These are phyloP conservation scores for Moricandia arvensis DNA, from an alignment of 345 rosid species.

Conservation along the genomic window DNA sequence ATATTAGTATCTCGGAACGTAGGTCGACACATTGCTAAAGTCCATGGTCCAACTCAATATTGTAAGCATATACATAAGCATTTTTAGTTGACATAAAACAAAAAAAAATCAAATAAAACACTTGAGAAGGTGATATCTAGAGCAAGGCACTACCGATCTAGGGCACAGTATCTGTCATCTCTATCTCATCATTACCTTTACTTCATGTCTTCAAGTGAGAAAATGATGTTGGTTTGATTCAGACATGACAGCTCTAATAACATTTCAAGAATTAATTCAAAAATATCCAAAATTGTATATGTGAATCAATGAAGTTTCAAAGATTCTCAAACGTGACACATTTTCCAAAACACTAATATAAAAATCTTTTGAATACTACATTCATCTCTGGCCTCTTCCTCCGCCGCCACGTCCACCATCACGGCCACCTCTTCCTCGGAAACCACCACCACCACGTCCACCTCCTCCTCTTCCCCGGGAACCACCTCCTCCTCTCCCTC, in stretches of 20 bases:
- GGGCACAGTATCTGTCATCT: conserved; percentile 1
- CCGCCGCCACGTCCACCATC: conserved; percentile 35
- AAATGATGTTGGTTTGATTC: not conserved
- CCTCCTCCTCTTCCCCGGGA: conserved; percentile 25
- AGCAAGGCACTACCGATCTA: conserved; percentile 5
- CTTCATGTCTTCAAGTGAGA: not conserved
- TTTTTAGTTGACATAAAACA: conserved; percentile 19
- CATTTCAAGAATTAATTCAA: conserved; percentile 11
- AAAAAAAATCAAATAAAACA: not conserved
- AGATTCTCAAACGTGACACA: conserved; percentile 10
- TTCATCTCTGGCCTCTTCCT: conserved; percentile 32
- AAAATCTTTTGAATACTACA: conserved; percentile 1
- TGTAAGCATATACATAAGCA: conserved; percentile 38
- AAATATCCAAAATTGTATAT: conserved; percentile 27
- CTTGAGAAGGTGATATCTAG: not conserved
- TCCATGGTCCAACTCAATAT: conserved; percentile 11
- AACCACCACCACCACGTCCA: conserved; percentile 21
- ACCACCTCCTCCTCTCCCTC: conserved; percentile 36
- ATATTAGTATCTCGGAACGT: conserved; percentile 13
- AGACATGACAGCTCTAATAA: not conserved
- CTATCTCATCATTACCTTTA: conserved; percentile 18
- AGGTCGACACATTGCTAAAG: conserved; percentile 19
- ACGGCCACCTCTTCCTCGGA: conserved; percentile 23
- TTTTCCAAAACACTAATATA: conserved; percentile 3
- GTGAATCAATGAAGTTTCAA: conserved; percentile 7